Evolutionary conservation across 768 basidiomycete species (phyloP).

Genomic region (Solioccasus polychromus): DNA sequence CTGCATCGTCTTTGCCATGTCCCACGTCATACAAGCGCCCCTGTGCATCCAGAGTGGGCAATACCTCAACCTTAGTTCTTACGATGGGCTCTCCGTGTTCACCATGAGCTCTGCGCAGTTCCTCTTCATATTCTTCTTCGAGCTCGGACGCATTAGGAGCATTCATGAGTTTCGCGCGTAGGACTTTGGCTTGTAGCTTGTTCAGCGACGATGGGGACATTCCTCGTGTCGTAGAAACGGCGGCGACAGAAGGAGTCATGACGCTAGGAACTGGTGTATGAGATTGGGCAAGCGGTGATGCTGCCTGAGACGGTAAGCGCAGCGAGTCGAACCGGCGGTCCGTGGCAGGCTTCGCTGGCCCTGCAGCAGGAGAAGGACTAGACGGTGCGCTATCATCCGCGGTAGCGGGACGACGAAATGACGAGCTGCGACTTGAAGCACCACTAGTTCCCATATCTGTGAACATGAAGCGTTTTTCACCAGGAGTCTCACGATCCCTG

Average conservation of each 20-base stretch:
- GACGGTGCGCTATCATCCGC: constrained; percentile 50
- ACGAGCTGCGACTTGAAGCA: constrained; percentile 74
- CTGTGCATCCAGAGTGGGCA: constrained; percentile 84
- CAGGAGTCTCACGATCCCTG: constrained; percentile 36
- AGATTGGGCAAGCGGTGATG: constrained; percentile 56
- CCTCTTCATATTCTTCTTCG: constrained; percentile 83
- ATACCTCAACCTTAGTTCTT: constrained; percentile 68
- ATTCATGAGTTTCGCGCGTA: constrained; percentile 86
- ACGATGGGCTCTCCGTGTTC: constrained; percentile 38
- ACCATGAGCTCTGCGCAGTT: constrained; percentile 50
- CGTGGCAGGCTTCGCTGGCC: constrained; percentile 29
- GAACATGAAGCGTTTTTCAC: constrained; percentile 65
- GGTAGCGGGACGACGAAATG: constrained; percentile 82
- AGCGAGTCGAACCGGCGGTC: constrained; percentile 61
- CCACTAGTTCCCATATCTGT: constrained; percentile 60
- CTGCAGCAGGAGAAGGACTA: constrained; percentile 49
- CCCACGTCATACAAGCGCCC: constrained; percentile 93
- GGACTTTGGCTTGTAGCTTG: constrained; percentile 86
- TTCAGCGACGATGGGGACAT: constrained; percentile 82
- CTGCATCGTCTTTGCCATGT: constrained; percentile 60
- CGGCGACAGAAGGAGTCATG: constrained; percentile 64
- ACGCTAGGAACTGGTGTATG: constrained; percentile 90
- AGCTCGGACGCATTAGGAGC: constrained; percentile 72
- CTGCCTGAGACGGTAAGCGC: constrained; percentile 55
- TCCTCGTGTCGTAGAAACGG: constrained; percentile 38